These are phyloP conservation scores for Pseudophaeomoniella oleicola DNA, from an alignment of 2,329 filamentous ascomycete species.

Conservation along the genomic window DNA sequence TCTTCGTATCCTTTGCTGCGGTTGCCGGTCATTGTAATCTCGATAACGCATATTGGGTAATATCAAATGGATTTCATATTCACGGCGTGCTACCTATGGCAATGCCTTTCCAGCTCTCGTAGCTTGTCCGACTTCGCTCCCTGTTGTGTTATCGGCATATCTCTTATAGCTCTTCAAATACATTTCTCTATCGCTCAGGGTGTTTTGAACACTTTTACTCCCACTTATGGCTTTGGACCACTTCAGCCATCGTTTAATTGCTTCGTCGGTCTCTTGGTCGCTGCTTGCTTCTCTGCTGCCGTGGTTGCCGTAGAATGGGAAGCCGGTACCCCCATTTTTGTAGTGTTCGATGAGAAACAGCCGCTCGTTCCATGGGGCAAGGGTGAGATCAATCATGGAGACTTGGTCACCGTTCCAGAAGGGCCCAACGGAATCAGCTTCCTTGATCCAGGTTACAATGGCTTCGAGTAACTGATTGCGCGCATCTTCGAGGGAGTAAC, in stretches of 20 bases:
- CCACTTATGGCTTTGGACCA: constrained; percentile 48
- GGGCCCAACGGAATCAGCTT: constrained; percentile 48
- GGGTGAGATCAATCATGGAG: constrained; percentile 53
- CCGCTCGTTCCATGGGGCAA: constrained; percentile 60
- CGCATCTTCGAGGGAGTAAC: constrained; percentile 36
- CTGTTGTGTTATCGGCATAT: constrained; percentile 51
- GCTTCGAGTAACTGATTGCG: constrained; percentile 43
- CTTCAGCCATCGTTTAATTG: constrained; percentile 50
- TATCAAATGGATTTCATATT: too few species aligned
- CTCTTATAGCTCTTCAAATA: constrained; percentile 57
- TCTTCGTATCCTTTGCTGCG: too few species aligned
- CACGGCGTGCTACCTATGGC: constrained; percentile 38
- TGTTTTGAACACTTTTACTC: constrained; percentile 50
- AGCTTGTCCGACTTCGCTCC: constrained; percentile 46
- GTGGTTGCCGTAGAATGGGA: constrained; percentile 32
- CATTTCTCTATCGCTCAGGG: constrained; percentile 50
- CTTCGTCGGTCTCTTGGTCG: constrained; percentile 32
- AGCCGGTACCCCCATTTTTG: constrained; percentile 41
- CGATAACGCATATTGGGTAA: too few species aligned
- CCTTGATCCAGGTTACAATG: constrained; percentile 44
- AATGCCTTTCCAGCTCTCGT: constrained; percentile 48
- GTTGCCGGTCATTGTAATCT: too few species aligned
- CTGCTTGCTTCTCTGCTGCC: constrained; percentile 12
- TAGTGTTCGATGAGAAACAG: constrained; percentile 63
- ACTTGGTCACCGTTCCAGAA: constrained; percentile 53